Conservation (phyloP, 78 protist genomes). For the Dictyostelium citrinum region DNA sequence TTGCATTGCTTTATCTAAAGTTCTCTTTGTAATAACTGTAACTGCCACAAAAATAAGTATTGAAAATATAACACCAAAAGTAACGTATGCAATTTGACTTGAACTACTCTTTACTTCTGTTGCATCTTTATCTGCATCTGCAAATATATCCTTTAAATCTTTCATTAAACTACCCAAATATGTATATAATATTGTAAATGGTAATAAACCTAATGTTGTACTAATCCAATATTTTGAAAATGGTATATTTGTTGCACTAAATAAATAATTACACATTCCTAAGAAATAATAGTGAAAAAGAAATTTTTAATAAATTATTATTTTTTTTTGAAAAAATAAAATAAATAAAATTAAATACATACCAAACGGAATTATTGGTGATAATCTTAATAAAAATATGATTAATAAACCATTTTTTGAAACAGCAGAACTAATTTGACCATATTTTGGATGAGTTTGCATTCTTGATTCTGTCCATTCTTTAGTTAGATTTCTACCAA, state of each 20-base stretch:
- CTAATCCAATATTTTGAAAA: slow-evolving; percentile 63
- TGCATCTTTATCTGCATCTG: slow-evolving; percentile 4
- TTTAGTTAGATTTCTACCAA: slow-evolving; percentile 53
- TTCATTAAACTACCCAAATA: slow-evolving; percentile 63
- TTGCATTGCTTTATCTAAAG: slow-evolving; percentile 31
- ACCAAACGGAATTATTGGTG: slow-evolving; percentile 77
- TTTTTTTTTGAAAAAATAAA: background rate
- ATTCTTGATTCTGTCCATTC: slow-evolving; percentile 68
- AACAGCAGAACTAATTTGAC: slow-evolving; percentile 73
- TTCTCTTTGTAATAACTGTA: slow-evolving; percentile 52
- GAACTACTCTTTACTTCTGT: background rate
- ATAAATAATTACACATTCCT: slow-evolving; percentile 78
- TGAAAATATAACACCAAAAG: slow-evolving; percentile 25
- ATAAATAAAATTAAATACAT: background rate
- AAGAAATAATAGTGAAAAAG: background rate
- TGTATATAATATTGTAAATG: slow-evolving; percentile 67
- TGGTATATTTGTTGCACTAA: slow-evolving; percentile 64
- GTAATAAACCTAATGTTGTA: slow-evolving; percentile 53
- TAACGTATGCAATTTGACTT: background rate
- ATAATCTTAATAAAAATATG: slow-evolving; percentile 66
- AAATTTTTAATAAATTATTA: too few relatives aligned
- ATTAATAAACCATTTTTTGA: slow-evolving; percentile 61
- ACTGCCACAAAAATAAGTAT: slow-evolving; percentile 2
- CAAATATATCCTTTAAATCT: slow-evolving; percentile 24
- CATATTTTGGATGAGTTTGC: slow-evolving; percentile 40